phyloP scores from a whole-genome alignment of 2,329 filamentous ascomycete genomes.

The Alternaria brassicicola region DNA sequence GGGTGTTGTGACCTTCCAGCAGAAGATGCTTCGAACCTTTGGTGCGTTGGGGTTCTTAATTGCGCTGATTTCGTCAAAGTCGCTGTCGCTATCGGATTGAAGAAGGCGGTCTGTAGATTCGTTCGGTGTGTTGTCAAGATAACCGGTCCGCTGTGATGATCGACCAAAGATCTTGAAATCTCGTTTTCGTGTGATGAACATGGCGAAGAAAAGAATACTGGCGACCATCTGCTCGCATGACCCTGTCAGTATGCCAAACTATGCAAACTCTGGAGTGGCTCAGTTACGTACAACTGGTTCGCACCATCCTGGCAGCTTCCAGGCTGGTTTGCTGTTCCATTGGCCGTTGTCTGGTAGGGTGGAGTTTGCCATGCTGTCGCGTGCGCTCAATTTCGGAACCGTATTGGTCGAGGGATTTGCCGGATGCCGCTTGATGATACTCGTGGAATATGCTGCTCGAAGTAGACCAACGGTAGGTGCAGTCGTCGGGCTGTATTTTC shows the following conservation, averaged over 20 bases:
- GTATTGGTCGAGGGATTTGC: neutral
- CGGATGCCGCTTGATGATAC: neutral
- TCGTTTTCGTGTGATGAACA: conserved; percentile 56
- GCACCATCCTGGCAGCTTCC: conserved; percentile 52
- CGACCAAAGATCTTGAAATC: conserved; percentile 52
- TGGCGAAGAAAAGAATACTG: conserved; percentile 57
- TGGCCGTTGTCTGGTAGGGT: conserved; percentile 23
- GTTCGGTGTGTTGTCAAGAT: conserved; percentile 46
- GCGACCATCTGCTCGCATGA: conserved; percentile 53
- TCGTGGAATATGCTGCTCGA: neutral
- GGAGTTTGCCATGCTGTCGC: conserved; percentile 18
- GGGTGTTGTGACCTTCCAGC: conserved; percentile 59
- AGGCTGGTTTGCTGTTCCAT: conserved; percentile 51
- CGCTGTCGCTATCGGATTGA: conserved; percentile 46
- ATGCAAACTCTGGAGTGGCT: neutral
- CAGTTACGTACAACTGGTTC: conserved; percentile 47
- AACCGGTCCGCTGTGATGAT: conserved; percentile 30
- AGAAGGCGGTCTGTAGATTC: conserved; percentile 51
- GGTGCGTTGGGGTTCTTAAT: conserved; percentile 49
- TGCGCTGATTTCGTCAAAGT: conserved; percentile 45
- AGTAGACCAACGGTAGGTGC: neutral
- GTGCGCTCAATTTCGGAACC: neutral
- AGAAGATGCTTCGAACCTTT: conserved; percentile 60
- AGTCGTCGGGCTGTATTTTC: neutral
- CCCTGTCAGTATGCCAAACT: conserved; percentile 10